Base-by-base conservation (phyloP, 805 yeast species). In the Wickerhamiella kurtzmanii region DNA sequence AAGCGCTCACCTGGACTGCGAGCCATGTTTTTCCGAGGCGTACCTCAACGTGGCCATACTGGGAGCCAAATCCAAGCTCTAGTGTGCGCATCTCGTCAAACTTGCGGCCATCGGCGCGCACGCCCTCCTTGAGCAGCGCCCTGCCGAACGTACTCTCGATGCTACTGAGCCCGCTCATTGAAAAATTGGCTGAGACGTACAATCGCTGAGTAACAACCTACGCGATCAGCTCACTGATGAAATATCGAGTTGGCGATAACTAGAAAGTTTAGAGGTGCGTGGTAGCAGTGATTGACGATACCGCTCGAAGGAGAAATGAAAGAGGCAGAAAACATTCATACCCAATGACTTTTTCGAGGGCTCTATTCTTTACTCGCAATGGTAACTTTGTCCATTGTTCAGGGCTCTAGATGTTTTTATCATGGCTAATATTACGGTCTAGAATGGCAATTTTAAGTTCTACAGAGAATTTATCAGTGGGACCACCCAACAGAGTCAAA, bases 41-140 rank as follows among this genome's bases (percentile, higher is more conserved):
- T 2, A 89, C 79, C 54, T 84, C 85, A 3, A 81, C 94, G 56
- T 77, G 81, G 11, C 96, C 97, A 57, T 75, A 81, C 11, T 56
- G 50, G 3, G 72, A 70, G 16, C 87, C 83, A 37, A 87, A 70
- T 17, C 59, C 58, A 37, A 89, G 76, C n/a, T 72, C 67, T 1
- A 86, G 76, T 17, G 72, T 71, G 51, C 97, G 71, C 62, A 78
- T 71, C 52, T 82, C 75, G 39, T 75, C 73, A 35, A 82, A 66
- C 28, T 64, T 58, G 40, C 97, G 74, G 1, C 85, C 83, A 59
- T 85, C 94, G 2, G 76, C 56, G 43, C 97, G 71, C 32, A 74
- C 54, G 2, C 79, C 78, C 44, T 75, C 76, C 11, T 43, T 45
- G 44, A 89, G 68, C 1, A 84, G 73, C 44, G 77, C 80, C 11